Percentiles rank a stretch among this genome's conserved stretches.
Evolutionary conservation across 2,329 filamentous ascomycete species (phyloP).

Genomic region (Pseudogymnoascus sp.): DNA sequence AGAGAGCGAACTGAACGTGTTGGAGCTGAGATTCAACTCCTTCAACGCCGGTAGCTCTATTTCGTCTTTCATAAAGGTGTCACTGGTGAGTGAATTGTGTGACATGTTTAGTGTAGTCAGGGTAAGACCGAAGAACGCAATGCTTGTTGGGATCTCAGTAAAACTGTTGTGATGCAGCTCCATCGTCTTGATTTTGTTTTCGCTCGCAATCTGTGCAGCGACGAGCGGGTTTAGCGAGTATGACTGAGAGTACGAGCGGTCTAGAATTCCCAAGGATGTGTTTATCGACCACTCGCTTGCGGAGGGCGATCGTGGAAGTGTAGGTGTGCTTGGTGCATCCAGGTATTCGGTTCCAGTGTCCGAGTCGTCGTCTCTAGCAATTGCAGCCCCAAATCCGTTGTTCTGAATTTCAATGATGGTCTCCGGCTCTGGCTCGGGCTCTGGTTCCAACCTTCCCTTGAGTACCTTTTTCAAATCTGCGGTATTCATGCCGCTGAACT

Average conservation of each 20-base stretch:
- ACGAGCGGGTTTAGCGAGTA: conserved; percentile 53
- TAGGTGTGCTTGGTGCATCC: conserved; percentile 51
- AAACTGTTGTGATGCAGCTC: conserved; percentile 75
- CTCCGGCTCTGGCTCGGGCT: conserved; percentile 22
- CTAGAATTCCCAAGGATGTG: conserved; percentile 52
- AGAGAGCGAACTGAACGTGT: conserved; percentile 65
- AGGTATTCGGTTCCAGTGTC: conserved; percentile 48
- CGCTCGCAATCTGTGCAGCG: conserved; percentile 49
- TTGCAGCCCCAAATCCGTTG: background rate
- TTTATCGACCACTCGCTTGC: conserved; percentile 37
- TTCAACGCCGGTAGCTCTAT: conserved; percentile 67
- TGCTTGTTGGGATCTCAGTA: conserved; percentile 58
- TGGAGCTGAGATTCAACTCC: conserved; percentile 69
- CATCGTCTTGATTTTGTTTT: conserved; percentile 49
- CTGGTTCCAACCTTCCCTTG: conserved; percentile 57
- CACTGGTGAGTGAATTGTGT: conserved; percentile 63
- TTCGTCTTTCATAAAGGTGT: conserved; percentile 58
- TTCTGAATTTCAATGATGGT: conserved; percentile 31
- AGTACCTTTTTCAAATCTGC: conserved; percentile 75
- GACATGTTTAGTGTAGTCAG: conserved; percentile 68
- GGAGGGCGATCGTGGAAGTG: conserved; percentile 35
- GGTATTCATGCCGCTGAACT: conserved; percentile 72
- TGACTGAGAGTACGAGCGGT: conserved; percentile 61
- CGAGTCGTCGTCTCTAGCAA: conserved; percentile 33
- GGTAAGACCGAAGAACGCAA: conserved; percentile 65